A percentile compares a stretch with the other conserved stretches of the same genome.
These are phyloP conservation scores for Ceratonia siliqua DNA, from an alignment of 306 rosid genomes.

Conservation along the genomic window DNA sequence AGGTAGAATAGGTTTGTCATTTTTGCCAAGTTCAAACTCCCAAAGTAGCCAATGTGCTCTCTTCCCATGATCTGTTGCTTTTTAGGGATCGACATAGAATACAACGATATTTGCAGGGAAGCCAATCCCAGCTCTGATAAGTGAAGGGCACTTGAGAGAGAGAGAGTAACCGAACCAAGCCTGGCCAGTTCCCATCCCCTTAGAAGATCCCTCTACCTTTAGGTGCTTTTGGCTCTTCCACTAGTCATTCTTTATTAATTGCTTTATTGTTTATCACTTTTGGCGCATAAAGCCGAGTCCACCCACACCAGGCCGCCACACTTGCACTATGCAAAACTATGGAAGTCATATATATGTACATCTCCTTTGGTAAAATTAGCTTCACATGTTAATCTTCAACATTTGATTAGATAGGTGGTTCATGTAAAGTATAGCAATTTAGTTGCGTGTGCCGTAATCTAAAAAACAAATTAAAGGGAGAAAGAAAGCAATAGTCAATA, in stretches of 20 bases:
- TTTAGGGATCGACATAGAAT: no score
- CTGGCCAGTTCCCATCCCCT: no score
- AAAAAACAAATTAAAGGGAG: neutral
- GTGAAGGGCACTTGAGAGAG: no score
- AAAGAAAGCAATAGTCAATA: neutral
- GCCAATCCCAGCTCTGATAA: no score
- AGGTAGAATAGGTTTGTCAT: no score
- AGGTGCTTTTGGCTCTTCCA: no score
- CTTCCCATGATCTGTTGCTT: no score
- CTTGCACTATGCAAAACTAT: neutral
- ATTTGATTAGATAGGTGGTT: conserved; percentile 29
- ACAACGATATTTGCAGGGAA: no score
- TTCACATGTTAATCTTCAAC: conserved; percentile 9
- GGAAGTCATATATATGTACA: neutral
- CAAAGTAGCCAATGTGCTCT: no score
- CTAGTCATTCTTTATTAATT: conserved; percentile 38
- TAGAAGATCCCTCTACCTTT: conserved; percentile 30
- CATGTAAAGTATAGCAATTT: conserved; percentile 5
- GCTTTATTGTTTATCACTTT: conserved; percentile 49
- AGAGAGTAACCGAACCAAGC: no score
- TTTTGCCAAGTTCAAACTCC: no score
- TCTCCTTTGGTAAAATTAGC: neutral
- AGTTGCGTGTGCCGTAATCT: conserved; percentile 37
- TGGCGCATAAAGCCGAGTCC: conserved; percentile 44
- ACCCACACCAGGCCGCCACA: conserved; percentile 32